Evolutionary conservation across 2,329 filamentous ascomycete species (phyloP).

Genomic region (Colletotrichum nymphaeae): DNA sequence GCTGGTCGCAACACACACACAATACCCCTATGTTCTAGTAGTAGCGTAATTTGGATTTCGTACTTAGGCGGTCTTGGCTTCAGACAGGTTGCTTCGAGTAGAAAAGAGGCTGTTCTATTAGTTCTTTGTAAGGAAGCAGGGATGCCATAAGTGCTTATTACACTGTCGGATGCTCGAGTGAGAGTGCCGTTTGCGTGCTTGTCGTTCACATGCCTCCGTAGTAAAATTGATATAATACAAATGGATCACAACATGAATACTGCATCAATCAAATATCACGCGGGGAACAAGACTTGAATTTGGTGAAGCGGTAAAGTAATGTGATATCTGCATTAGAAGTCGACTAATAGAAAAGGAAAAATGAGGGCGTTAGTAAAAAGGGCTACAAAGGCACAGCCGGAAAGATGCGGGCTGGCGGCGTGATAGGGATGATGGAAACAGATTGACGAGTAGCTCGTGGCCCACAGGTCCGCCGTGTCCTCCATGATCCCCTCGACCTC

Average conservation of each 20-base stretch:
- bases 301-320: slow-evolving; percentile 50
- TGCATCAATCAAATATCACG: neutral
- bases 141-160: neutral
- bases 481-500: neutral
- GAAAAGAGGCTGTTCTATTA: too few species aligned
- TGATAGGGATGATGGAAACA: slow-evolving; percentile 30
- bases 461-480: slow-evolving; percentile 3
- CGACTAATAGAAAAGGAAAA: slow-evolving; percentile 67
- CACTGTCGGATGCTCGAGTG: neutral
- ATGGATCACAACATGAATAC: neutral
- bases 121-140: neutral
- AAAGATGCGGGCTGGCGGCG: slow-evolving; percentile 28
- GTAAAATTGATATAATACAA: neutral
- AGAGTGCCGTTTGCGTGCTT: neutral
- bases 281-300: neutral
- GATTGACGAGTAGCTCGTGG: slow-evolving; percentile 20
- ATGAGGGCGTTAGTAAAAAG: slow-evolving; percentile 41
- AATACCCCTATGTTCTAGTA: neutral
- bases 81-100: neutral
- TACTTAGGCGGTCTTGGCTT: neutral
- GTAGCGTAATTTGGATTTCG: neutral
- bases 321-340: slow-evolving; percentile 74
- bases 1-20: neutral
- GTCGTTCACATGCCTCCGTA: neutral
- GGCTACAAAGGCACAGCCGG: slow-evolving; percentile 38